Conservation (phyloP, 2,329 filamentous ascomycete species). For the Ophiocordyceps sinensis region DNA sequence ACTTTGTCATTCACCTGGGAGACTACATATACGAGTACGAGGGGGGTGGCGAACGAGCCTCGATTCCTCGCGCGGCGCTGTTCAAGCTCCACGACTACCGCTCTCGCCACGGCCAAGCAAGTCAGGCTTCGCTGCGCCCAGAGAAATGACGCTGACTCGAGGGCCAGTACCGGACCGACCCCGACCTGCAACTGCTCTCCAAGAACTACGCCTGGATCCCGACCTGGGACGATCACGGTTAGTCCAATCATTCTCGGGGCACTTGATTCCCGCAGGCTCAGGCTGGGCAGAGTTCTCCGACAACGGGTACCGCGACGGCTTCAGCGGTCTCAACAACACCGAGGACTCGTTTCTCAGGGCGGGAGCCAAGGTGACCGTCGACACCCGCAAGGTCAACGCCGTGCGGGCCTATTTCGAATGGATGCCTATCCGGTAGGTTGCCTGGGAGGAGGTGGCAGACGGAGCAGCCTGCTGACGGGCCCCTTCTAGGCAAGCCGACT, state of each 20-base stretch:
- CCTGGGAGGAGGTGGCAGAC: too few relatives aligned
- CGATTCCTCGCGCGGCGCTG: slow-evolving; percentile 12
- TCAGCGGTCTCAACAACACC: slow-evolving; percentile 47
- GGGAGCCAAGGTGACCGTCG: slow-evolving; percentile 43
- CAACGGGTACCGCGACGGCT: slow-evolving; percentile 51
- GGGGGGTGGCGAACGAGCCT: slow-evolving; percentile 13
- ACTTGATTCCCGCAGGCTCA: neutral
- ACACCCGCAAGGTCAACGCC: slow-evolving; percentile 59
- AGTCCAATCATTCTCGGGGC: neutral
- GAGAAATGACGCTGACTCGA: neutral
- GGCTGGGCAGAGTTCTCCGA: slow-evolving; percentile 34
- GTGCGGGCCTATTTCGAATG: slow-evolving; percentile 58
- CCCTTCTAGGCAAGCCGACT: slow-evolving; percentile 36
- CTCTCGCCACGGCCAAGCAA: slow-evolving; percentile 21
- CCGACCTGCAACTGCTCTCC: slow-evolving; percentile 24
- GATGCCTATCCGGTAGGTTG: slow-evolving; percentile 19
- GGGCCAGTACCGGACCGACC: slow-evolving; percentile 23
- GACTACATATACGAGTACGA: slow-evolving; percentile 51
- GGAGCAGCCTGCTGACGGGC: neutral
- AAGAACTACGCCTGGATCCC: slow-evolving; percentile 29
- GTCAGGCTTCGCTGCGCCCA: neutral
- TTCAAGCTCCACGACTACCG: slow-evolving; percentile 27
- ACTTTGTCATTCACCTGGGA: slow-evolving; percentile 45
- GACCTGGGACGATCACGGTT: slow-evolving; percentile 35
- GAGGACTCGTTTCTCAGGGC: slow-evolving; percentile 48